Percentiles rank a stretch among this genome's conserved stretches.
Evolutionary conservation across 306 rosid species (phyloP).

Genomic region (Luffa acutangula): DNA sequence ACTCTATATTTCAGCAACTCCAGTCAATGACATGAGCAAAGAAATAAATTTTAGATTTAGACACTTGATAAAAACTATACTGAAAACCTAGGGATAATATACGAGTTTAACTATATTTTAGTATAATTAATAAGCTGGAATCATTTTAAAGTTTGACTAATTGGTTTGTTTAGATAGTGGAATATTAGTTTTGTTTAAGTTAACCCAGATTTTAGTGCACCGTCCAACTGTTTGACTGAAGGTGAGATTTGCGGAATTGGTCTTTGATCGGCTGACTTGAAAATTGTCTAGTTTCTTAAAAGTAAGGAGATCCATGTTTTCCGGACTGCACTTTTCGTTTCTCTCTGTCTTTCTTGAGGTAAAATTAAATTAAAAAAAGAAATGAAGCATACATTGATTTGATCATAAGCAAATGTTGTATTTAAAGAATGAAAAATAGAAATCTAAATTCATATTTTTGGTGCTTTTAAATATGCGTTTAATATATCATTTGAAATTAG

Average conservation of each 20-base stretch:
- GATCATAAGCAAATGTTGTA: background rate
- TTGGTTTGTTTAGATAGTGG: background rate
- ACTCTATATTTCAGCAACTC: no score
- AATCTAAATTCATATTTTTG: no score
- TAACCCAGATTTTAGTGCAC: background rate
- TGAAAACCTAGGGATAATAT: background rate
- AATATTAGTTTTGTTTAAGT: background rate
- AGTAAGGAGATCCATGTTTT: background rate
- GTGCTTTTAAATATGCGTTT: no score
- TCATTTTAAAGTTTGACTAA: background rate
- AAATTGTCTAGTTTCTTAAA: background rate
- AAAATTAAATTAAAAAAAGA: background rate
- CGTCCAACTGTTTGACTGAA: background rate
- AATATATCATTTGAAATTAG: no score
- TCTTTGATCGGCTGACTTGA: background rate
- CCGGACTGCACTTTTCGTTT: background rate
- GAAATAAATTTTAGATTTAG: no score
- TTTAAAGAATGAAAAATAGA: no score
- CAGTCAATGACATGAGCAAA: no score
- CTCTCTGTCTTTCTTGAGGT: background rate
- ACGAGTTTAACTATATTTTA: background rate
- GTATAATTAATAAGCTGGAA: background rate
- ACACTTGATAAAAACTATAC: no score
- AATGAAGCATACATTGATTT: background rate
- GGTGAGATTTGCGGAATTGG: background rate